Percentiles rank a stretch among this genome's conserved stretches.
Evolutionary conservation across 1,139 yeast species (phyloP).

Genomic region (Lodderomyces beijingensis): DNA sequence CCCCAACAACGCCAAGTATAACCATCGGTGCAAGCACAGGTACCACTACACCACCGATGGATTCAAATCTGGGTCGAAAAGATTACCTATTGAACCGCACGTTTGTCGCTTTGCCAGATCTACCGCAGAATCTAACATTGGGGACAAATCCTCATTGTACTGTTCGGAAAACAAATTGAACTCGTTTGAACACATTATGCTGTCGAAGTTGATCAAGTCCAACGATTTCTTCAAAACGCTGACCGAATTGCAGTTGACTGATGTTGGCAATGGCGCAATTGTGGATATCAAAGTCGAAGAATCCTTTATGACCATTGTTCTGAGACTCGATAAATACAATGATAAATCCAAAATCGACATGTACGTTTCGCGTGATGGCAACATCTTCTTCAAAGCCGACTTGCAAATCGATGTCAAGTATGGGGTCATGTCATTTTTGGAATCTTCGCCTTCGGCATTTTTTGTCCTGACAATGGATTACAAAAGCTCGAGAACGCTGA

Average conservation of each 20-base stretch:
- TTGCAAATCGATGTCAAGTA: slow-evolving; percentile 42
- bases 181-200: slow-evolving; percentile 40
- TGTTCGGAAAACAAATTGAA: slow-evolving; percentile 46
- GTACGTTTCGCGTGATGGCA: slow-evolving; percentile 57
- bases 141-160: slow-evolving; percentile 41
- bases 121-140: slow-evolving; percentile 33
- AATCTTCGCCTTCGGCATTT: slow-evolving; percentile 53
- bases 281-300: slow-evolving; percentile 46
- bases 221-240: slow-evolving; percentile 51
- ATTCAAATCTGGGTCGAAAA: slow-evolving; percentile 39
- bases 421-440: slow-evolving; percentile 49
- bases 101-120: slow-evolving; percentile 54
- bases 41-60: slow-evolving; percentile 53
- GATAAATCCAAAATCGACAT: slow-evolving; percentile 40
- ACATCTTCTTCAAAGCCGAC: slow-evolving; percentile 46
- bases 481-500: slow-evolving; percentile 12
- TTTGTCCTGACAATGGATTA: slow-evolving; percentile 47
- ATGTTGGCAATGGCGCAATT: slow-evolving; percentile 35
- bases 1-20: slow-evolving; percentile 17
- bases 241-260: slow-evolving; percentile 18
- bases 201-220: slow-evolving; percentile 41
- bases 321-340: slow-evolving; percentile 45
- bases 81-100: slow-evolving; percentile 27
- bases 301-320: slow-evolving; percentile 50
- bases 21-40: slow-evolving; percentile 28